Evolutionary conservation across 306 rosid species (phyloP), one percentile per base, ranked within the genome.

Genomic region (Cucurbita argyrosperma): DNA sequence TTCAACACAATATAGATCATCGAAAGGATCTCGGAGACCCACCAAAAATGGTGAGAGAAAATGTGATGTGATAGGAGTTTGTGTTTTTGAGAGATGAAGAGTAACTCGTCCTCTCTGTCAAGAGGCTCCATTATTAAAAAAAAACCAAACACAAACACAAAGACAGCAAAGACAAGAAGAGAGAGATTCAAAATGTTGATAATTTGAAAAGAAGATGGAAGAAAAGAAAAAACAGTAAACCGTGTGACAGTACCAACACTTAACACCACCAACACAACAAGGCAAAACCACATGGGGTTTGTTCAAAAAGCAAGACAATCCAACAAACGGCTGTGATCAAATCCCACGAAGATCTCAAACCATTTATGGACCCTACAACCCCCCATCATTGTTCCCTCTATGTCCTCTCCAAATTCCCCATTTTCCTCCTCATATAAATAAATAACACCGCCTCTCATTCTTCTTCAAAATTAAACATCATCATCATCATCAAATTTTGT

Each of bases 261-360:
- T 59, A 3, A 23, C n/a, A 42, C 18, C 47, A 13, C 10, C 68
- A 62, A 62, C 68, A 62, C 47, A 23, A 19, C 1, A 68, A 47
- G 42, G 57, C 55, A 68, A 46, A 45, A 68, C 26, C 74, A 68
- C 74, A 47, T 68, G 74, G 19, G 19, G 4, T 21, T 67, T 23
- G 21, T 9, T 68, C 5, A 13, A 26, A 62, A 66, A 66, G 72
- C 57, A 68, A 68, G 74, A 68, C 53, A 64, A 43, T 87, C 91
- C 37, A 39, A 83, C 92, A 50, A 35, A 88, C 82, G 91, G 91
- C 75, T 67, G 65, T 0, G 59, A 90, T 67, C n/a, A 65, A 80
- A 87, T 83, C 84, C 74, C 78, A 81, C 71, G 70, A 51, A 69
- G 72, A 62, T 61, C 76, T 75, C 3, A 7, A 38, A 61, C 6